These are phyloP conservation scores for Cercophora newfieldiana DNA, from an alignment of 495 filamentous ascomycete species.

Conservation along the genomic window DNA sequence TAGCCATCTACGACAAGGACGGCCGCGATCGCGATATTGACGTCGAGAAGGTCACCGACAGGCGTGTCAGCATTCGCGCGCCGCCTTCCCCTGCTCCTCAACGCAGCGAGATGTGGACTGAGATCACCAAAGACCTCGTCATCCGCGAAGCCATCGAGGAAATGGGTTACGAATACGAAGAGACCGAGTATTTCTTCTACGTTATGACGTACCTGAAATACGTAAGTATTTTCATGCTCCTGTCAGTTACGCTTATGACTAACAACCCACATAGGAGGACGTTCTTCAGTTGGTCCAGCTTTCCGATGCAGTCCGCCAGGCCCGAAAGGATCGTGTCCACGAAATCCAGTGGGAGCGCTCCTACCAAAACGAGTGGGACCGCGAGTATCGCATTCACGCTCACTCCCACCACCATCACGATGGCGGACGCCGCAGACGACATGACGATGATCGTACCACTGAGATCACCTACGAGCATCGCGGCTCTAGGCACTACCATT, in stretches of 20 bases:
- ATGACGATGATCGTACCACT: constrained; percentile 58
- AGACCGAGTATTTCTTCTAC: constrained; percentile 87
- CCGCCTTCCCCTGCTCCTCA: constrained; percentile 38
- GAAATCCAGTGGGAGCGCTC: constrained; percentile 82
- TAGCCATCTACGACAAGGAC: constrained; percentile 45
- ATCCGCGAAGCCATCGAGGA: constrained; percentile 83
- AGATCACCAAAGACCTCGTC: constrained; percentile 93
- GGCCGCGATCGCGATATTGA: constrained; percentile 45
- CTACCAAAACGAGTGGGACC: constrained; percentile 63
- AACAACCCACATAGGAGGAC: constrained; percentile 65
- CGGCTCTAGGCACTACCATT: constrained; percentile 34
- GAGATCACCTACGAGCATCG: constrained; percentile 56
- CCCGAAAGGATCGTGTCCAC: constrained; percentile 71
- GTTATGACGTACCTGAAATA: constrained; percentile 87
- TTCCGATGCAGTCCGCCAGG: constrained; percentile 76
- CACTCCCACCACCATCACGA: constrained; percentile 32
- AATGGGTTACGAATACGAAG: constrained; percentile 85
- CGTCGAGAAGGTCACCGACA: constrained; percentile 46
- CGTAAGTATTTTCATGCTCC: constrained; percentile 54
- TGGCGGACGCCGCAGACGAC: constrained; percentile 6
- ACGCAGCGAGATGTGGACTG: constrained; percentile 84
- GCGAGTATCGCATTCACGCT: constrained; percentile 35
- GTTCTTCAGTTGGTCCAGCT: constrained; percentile 79
- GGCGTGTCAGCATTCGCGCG: constrained; percentile 39
- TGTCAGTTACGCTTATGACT: constrained; percentile 17